phyloP scores from a whole-genome alignment of 192 early-diverging fungal species.

The Mortierella alpina region DNA sequence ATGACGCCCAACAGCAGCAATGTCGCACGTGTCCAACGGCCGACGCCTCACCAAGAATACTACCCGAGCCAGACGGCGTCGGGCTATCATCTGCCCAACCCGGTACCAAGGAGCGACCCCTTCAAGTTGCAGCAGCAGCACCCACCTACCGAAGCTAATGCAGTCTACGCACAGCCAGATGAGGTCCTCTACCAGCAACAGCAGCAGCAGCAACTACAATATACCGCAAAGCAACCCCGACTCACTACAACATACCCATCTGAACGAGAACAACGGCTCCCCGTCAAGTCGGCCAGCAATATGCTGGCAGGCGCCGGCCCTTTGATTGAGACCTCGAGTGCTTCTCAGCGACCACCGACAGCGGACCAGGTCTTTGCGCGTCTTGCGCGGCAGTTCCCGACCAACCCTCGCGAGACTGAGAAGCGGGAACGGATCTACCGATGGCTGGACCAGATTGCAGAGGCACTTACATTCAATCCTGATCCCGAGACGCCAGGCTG shows the following conservation, averaged over 20 bases:
- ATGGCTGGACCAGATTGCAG: conserved; percentile 27
- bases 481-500: conserved; percentile 25
- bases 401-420: conserved; percentile 32
- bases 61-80: conserved; percentile 1
- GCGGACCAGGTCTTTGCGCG: conserved; percentile 43
- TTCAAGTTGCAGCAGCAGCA: conserved; percentile 1
- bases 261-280: conserved; percentile 7
- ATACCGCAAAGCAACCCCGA: conserved; percentile 12
- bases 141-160: neutral
- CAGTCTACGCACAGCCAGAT: conserved; percentile 8
- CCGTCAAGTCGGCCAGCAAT: neutral
- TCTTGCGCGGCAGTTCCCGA: conserved; percentile 23
- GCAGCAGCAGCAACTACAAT: conserved; percentile 5
- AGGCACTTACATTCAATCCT: conserved; percentile 30
- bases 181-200: conserved; percentile 7
- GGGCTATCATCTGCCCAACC: neutral
- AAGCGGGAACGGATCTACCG: conserved; percentile 31
- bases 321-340: conserved; percentile 13
- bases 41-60: conserved; percentile 11
- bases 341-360: neutral
- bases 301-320: conserved; percentile 37
- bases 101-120: neutral
- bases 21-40: conserved; percentile 7
- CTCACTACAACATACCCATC: conserved; percentile 32
- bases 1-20: conserved; percentile 5